These are phyloP conservation scores for Boletellus dicymbophilus DNA, from an alignment of 1,284 basidiomycete genomes.

Conservation along the genomic window DNA sequence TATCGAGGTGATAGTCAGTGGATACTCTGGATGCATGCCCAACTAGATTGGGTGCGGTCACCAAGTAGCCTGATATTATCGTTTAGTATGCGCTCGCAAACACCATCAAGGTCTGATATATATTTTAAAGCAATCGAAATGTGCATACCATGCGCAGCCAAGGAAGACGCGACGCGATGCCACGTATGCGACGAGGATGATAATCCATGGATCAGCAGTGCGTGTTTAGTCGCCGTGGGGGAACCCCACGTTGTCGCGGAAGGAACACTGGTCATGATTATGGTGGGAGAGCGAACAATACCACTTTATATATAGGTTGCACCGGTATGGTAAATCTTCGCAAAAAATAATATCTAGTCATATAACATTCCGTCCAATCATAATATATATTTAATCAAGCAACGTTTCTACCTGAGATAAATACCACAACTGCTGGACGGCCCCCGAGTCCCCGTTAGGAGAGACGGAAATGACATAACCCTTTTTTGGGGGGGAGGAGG, in stretches of 20 bases:
- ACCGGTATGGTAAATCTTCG: no score
- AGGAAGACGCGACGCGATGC: conserved; percentile 19
- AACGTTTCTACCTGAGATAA: no score
- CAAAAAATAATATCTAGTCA: no score
- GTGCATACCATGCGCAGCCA: conserved; percentile 23
- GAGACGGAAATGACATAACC: no score
- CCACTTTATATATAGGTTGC: no score
- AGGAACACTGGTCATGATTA: conserved; percentile 10
- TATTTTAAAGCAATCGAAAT: not conserved
- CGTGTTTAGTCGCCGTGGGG: conserved; percentile 15
- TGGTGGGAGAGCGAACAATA: not conserved
- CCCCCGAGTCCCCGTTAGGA: no score
- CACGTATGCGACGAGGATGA: conserved; percentile 23
- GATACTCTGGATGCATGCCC: conserved; percentile 21
- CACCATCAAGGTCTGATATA: not conserved
- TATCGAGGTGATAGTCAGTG: conserved; percentile 12
- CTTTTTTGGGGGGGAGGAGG: no score
- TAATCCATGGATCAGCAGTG: conserved; percentile 26
- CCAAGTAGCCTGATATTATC: conserved; percentile 19
- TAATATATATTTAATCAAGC: no score
- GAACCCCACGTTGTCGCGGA: conserved; percentile 24
- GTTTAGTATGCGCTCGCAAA: not conserved
- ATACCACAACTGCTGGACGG: no score
- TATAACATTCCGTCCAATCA: no score
- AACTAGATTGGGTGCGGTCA: conserved; percentile 26